These are phyloP conservation scores for Tritrichomonas musculus DNA, from an alignment of 208 protist species.

Conservation along the genomic window DNA sequence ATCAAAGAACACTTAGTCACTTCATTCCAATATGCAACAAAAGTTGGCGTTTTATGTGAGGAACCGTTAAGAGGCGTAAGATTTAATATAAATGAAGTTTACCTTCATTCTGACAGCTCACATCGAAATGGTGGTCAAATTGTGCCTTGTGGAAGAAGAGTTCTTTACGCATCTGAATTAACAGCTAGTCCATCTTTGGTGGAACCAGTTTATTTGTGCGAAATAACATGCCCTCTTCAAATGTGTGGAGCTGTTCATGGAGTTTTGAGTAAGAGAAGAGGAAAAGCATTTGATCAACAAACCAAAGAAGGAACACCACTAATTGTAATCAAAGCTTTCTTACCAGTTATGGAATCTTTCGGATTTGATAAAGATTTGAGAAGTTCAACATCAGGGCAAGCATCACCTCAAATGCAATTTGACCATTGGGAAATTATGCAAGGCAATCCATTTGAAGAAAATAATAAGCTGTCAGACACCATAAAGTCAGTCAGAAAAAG, in stretches of 20 bases:
- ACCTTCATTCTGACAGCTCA: slow-evolving; percentile 94
- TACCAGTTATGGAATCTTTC: slow-evolving; percentile 92
- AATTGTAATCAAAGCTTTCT: slow-evolving; percentile 7
- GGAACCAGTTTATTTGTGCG: slow-evolving; percentile 9
- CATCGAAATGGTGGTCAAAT: slow-evolving; percentile 75
- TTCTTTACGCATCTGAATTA: slow-evolving; percentile 6
- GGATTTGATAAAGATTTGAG: slow-evolving; percentile 72
- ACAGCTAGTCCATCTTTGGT: background rate
- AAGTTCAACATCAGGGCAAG: slow-evolving; percentile 63
- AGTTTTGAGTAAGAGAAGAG: background rate
- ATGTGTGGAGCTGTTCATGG: background rate
- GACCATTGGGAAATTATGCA: slow-evolving; percentile 71
- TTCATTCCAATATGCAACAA: slow-evolving; percentile 84
- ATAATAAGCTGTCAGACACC: background rate
- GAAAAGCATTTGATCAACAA: background rate
- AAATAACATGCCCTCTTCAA: background rate
- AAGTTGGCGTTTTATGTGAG: slow-evolving; percentile 81
- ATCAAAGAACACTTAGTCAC: slow-evolving; percentile 88
- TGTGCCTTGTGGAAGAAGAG: background rate
- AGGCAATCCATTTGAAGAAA: background rate
- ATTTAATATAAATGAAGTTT: slow-evolving; percentile 90
- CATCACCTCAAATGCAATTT: slow-evolving; percentile 96
- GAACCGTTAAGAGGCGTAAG: slow-evolving; percentile 89
- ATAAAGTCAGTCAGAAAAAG: background rate
- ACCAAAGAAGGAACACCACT: background rate